Evolutionary conservation across 345 rosid species (phyloP).

Genomic region (Pugionium dolabratum): DNA sequence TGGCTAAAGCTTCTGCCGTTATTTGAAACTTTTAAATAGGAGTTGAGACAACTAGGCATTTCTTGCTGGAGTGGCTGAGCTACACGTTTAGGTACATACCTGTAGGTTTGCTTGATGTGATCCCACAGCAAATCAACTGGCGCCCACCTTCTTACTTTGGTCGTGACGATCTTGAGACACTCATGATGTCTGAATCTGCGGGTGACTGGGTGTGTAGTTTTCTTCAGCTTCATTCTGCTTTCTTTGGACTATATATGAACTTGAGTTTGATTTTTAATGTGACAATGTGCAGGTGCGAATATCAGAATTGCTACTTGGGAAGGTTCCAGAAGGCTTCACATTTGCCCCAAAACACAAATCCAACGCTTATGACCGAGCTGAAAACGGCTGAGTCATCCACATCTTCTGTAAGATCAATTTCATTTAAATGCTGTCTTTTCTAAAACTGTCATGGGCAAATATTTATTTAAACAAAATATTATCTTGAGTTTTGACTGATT

Average conservation of each 20-base stretch:
- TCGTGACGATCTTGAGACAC: slow-evolving; percentile 94
- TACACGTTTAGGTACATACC: slow-evolving; percentile 83
- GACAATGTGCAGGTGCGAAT: slow-evolving; percentile 60
- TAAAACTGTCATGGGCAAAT: slow-evolving; percentile 11
- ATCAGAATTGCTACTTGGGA: slow-evolving; percentile 91
- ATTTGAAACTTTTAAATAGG: slow-evolving; percentile 40
- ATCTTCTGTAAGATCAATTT: slow-evolving; percentile 7
- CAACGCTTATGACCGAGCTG: slow-evolving; percentile 82
- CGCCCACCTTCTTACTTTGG: slow-evolving; percentile 89
- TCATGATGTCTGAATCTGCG: slow-evolving; percentile 93
- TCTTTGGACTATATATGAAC: slow-evolving; percentile 1
- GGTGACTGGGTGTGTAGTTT: slow-evolving; percentile 79
- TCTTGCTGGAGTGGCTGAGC: slow-evolving; percentile 94
- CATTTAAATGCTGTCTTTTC: neutral
- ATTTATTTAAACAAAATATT: neutral
- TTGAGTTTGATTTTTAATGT: neutral
- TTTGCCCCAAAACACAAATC: slow-evolving; percentile 95
- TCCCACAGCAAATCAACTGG: slow-evolving; percentile 85
- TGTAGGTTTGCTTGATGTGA: slow-evolving; percentile 80
- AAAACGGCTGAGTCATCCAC: slow-evolving; percentile 63
- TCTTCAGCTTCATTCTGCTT: neutral
- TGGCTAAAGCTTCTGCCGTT: slow-evolving; percentile 14
- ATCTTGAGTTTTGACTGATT: neutral
- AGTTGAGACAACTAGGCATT: slow-evolving; percentile 88
- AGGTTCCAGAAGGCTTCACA: slow-evolving; percentile 87